A percentile compares a stretch with the other conserved stretches of the same genome.
Conservation (phyloP, 192 early-diverging fungal genomes). For the Geosiphon pyriformis region DNA sequence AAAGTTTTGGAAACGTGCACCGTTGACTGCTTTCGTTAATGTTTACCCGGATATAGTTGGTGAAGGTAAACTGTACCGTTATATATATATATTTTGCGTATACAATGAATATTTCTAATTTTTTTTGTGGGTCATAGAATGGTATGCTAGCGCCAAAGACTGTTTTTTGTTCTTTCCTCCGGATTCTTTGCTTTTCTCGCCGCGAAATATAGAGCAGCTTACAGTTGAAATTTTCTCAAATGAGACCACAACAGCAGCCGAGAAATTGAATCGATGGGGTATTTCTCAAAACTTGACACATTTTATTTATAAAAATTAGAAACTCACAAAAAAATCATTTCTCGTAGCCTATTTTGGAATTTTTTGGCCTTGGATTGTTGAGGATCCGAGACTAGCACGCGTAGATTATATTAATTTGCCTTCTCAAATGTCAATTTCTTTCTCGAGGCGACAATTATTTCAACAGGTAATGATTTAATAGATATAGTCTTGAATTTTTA, state of each 20-base stretch:
- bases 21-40: background rate
- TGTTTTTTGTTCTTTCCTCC: background rate
- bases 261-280: background rate
- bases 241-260: background rate
- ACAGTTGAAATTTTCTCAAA: background rate
- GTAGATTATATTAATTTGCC: background rate
- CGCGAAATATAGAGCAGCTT: background rate
- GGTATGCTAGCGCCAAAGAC: background rate
- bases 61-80: background rate
- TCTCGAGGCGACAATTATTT: background rate
- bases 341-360: background rate
- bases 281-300: background rate
- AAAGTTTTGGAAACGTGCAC: background rate
- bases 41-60: background rate
- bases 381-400: background rate
- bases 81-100: background rate
- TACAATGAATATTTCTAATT: background rate
- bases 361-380: background rate
- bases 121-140: background rate
- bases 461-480: background rate
- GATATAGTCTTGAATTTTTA: background rate
- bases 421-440: background rate
- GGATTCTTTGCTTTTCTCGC: background rate
- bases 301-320: background rate
- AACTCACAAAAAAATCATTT: too few relatives aligned